phyloP scores from a whole-genome alignment of 805 yeast genomes.

The Metschnikowia kunwiensis region DNA sequence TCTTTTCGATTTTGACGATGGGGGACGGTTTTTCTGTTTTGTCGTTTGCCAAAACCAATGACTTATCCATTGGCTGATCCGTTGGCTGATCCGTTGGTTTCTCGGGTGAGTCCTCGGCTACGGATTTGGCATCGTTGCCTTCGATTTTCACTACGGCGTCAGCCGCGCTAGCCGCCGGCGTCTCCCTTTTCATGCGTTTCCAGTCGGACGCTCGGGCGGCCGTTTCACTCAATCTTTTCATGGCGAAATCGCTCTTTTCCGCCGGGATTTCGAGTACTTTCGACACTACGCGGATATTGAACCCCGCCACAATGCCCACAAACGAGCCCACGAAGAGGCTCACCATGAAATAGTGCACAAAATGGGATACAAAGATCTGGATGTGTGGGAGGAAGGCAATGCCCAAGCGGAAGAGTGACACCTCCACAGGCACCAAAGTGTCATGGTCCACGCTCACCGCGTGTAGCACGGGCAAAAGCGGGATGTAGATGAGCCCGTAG shows the following conservation, averaged over 20 bases:
- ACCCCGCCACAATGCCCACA: constrained; percentile 18
- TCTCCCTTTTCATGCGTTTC: constrained; percentile 7
- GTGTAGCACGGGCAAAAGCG: constrained; percentile 16
- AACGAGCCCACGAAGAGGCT: constrained; percentile 16
- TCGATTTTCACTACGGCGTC: neutral
- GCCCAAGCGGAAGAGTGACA: constrained; percentile 12
- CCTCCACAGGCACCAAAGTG: constrained; percentile 17
- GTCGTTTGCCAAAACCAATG: neutral
- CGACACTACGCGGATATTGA: constrained; percentile 14
- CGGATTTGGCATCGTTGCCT: too few species aligned
- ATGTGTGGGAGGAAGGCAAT: constrained; percentile 15
- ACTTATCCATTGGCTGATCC: too few species aligned
- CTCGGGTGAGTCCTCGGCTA: neutral
- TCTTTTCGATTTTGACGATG: constrained; percentile 1
- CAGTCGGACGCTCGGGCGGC: constrained; percentile 1
- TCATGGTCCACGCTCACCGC: constrained; percentile 13
- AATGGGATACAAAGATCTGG: constrained; percentile 10
- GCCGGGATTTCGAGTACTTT: constrained; percentile 6
- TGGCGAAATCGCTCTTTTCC: neutral
- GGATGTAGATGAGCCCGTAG: constrained; percentile 18
- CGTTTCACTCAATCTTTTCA: constrained; percentile 2
- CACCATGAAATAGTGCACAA: constrained; percentile 17
- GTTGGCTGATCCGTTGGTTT: neutral
- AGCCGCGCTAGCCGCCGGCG: neutral
- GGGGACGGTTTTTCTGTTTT: neutral